A percentile compares a stretch with the other conserved stretches of the same genome.
Evolutionary conservation across 83 land plant species (phyloP).

Genomic region (Isoetes engelmannii): DNA sequence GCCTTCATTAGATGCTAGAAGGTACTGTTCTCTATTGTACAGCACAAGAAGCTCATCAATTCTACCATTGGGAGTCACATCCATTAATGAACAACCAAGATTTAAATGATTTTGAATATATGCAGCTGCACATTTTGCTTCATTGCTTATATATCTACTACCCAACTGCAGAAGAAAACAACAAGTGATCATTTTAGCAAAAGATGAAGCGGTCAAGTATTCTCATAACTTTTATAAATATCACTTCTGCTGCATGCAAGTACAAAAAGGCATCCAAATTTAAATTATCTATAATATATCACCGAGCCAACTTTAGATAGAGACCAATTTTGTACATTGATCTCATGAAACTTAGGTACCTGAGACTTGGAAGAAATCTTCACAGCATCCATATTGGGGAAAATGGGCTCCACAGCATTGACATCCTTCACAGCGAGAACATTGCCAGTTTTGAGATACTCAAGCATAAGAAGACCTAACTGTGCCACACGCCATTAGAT

Average conservation of each 20-base stretch:
- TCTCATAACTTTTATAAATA: background rate
- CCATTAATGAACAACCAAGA: conserved; percentile 63
- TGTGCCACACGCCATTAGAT: background rate
- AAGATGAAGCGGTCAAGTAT: background rate
- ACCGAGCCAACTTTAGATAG: background rate
- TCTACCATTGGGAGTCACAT: conserved; percentile 53
- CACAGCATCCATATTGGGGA: conserved; percentile 33
- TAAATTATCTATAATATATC: background rate
- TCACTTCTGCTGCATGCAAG: background rate
- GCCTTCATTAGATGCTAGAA: conserved; percentile 46
- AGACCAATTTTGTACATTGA: conserved; percentile 16
- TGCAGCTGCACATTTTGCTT: conserved; percentile 63
- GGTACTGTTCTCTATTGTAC: conserved; percentile 58
- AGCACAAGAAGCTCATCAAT: conserved; percentile 56
- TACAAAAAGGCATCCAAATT: background rate
- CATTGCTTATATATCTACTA: conserved; percentile 36
- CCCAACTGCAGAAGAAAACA: conserved; percentile 6
- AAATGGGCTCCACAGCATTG: conserved; percentile 83
- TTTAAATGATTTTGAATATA: conserved; percentile 49
- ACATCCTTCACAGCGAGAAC: conserved; percentile 78
- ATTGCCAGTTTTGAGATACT: conserved; percentile 69
- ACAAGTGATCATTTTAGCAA: background rate
- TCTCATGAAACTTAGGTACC: conserved; percentile 16
- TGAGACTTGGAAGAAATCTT: conserved; percentile 8
- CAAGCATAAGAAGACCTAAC: conserved; percentile 77